Evolutionary conservation across 2,329 filamentous ascomycete species (phyloP).

Genomic region (Madurella mycetomatis): DNA sequence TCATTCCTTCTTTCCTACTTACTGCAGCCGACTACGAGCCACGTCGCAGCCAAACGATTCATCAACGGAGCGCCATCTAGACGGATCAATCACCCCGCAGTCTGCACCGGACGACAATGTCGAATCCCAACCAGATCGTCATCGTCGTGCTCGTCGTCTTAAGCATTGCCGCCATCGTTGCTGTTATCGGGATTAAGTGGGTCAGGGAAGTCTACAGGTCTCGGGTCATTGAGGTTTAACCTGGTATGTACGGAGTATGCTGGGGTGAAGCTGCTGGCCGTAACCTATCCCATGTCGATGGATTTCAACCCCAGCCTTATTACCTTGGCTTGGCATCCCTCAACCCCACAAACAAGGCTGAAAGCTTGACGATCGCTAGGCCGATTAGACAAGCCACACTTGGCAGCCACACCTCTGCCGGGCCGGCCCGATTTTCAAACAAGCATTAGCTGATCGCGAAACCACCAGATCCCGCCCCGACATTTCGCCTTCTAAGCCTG

Average conservation of each 20-base stretch:
- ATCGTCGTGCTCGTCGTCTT: slow-evolving; percentile 9
- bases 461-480: not conserved
- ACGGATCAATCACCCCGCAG: not conserved
- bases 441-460: slow-evolving; percentile 14
- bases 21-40: too few relatives aligned
- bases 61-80: too few relatives aligned
- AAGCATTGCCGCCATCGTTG: slow-evolving; percentile 2
- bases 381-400: slow-evolving; percentile 5
- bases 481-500: slow-evolving; percentile 3
- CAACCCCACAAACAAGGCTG: slow-evolving; percentile 20
- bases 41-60: too few relatives aligned
- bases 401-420: slow-evolving; percentile 10
- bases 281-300: not conserved
- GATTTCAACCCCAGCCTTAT: not conserved
- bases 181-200: slow-evolving; percentile 6
- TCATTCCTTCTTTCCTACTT: too few relatives aligned
- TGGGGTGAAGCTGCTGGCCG: too few relatives aligned
- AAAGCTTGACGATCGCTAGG: not conserved
- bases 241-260: too few relatives aligned
- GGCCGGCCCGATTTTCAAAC: slow-evolving; percentile 13
- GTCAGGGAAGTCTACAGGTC: not conserved
- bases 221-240: slow-evolving; percentile 5
- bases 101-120: not conserved
- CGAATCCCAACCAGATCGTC: not conserved
- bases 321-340: not conserved